phyloP scores from a whole-genome alignment of 345 rosid species.

The Euphorbia peplus region DNA sequence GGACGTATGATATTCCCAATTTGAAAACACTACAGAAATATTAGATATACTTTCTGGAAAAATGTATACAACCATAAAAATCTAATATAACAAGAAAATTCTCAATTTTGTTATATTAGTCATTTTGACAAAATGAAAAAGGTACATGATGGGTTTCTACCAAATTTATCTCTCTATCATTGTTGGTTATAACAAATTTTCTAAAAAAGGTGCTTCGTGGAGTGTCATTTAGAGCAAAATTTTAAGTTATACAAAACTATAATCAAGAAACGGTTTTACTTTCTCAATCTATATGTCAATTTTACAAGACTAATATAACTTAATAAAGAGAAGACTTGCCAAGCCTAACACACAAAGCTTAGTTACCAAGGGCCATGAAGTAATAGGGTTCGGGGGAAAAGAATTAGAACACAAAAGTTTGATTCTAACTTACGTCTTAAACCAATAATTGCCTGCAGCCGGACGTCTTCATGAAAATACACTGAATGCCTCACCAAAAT shows the following conservation, averaged over 20 bases:
- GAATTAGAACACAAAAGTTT: background rate
- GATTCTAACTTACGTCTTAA: conserved; percentile 65
- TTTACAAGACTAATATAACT: background rate
- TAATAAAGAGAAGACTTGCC: background rate
- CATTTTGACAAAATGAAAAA: background rate
- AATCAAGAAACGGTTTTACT: background rate
- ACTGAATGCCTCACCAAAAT: conserved; percentile 79
- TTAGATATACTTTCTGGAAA: background rate
- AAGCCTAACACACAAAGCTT: background rate
- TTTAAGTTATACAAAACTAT: background rate
- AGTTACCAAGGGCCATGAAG: background rate
- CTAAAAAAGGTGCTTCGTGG: background rate
- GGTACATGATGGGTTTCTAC: background rate
- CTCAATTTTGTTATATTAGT: background rate
- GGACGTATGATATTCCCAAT: background rate
- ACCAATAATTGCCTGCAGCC: conserved; percentile 86
- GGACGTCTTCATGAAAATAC: conserved; percentile 98
- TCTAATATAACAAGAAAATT: background rate
- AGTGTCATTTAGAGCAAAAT: background rate
- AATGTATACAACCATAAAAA: background rate
- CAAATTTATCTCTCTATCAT: background rate
- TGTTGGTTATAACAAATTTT: background rate
- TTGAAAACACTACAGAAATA: background rate
- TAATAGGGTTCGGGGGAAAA: background rate
- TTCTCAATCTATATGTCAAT: background rate